Evolutionary conservation across 2,329 filamentous ascomycete genomes (phyloP).

Genomic region (Nothophoma quercina): DNA sequence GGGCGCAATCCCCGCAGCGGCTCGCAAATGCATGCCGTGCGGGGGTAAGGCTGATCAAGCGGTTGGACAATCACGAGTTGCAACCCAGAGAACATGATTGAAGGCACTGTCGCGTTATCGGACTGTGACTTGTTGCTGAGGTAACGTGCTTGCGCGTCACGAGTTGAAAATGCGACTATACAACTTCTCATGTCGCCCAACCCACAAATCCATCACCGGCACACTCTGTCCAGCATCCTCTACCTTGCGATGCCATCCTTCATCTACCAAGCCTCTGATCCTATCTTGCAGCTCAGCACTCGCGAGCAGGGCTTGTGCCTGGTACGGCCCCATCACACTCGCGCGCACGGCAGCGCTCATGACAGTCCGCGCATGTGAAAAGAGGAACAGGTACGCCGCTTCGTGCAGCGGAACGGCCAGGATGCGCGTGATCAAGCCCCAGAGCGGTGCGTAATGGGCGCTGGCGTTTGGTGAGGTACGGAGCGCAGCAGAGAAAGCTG

Average conservation of each 20-base stretch:
- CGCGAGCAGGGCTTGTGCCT: conserved; percentile 77
- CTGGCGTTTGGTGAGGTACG: conserved; percentile 39
- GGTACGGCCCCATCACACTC: conserved; percentile 80
- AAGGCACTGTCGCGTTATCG: background rate
- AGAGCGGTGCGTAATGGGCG: conserved; percentile 75
- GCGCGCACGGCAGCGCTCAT: conserved; percentile 79
- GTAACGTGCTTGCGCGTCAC: conserved; percentile 52
- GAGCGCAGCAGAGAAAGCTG: conserved; percentile 39
- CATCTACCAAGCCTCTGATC: conserved; percentile 65
- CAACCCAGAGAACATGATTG: background rate
- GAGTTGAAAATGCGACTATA: conserved; percentile 91
- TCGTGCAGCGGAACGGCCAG: conserved; percentile 68
- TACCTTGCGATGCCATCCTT: conserved; percentile 65
- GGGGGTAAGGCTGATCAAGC: conserved; percentile 15
- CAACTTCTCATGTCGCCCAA: conserved; percentile 80
- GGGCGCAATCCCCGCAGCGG: conserved; percentile 12
- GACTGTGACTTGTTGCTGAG: too few species aligned
- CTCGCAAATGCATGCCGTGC: conserved; percentile 23
- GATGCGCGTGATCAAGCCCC: conserved; percentile 70
- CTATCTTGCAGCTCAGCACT: conserved; percentile 64
- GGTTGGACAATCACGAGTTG: background rate
- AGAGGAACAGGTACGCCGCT: conserved; percentile 76
- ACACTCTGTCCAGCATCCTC: conserved; percentile 77
- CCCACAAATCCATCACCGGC: conserved; percentile 82
- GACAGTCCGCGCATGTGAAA: conserved; percentile 78